Evolutionary conservation across 2,329 filamentous ascomycete genomes (phyloP), one percentile per base, ranked within the genome.

Genomic region (Neonectria faginata): DNA sequence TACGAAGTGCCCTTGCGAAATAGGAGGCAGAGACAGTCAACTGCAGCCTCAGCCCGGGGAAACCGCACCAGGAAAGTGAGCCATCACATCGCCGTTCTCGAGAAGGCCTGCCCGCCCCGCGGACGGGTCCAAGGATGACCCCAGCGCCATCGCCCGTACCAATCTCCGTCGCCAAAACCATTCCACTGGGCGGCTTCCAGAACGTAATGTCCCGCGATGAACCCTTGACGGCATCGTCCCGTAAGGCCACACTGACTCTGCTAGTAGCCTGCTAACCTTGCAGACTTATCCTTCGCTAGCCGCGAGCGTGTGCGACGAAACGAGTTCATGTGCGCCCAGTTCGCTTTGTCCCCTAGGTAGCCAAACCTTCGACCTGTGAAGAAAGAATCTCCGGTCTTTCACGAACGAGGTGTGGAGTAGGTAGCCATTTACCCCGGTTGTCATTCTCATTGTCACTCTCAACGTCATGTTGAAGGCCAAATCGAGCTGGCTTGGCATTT

Each of bases 91-190:
- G 55, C 42, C 62, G 25, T 45, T 39, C 52, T 52, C 59, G 29
- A 45, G 47, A 64, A 62, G 58, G 58, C 67, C 47, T 61, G 64
- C 45, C 50, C 16, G 42, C 50, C 59, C 45, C 60, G 47, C 59
- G 54, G 60, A 57, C 54, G 54, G 36, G 39, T 52, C 57, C 66
- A 54, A 59, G 66, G 64, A 65, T 70, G 11, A 70, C 62, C 68
- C 71, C 51, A 10, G 70, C 50, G 53, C 27, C 67, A 65, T 73
- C 57, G 67, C 62, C 62, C 54, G 65, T 67, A 67, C 60, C 67
- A 71, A 70, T 73, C 69, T 73, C 66, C 59, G 60, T 62, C 33
- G 33, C 47, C 53, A 60, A 70, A 66, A 53, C 62, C 57, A 69
- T 69, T 62, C 62, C 50, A 62, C 59, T 62, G 56, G 53, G 33